Base-by-base conservation (phyloP, 805 yeast species). In the Novakomyces olei region DNA sequence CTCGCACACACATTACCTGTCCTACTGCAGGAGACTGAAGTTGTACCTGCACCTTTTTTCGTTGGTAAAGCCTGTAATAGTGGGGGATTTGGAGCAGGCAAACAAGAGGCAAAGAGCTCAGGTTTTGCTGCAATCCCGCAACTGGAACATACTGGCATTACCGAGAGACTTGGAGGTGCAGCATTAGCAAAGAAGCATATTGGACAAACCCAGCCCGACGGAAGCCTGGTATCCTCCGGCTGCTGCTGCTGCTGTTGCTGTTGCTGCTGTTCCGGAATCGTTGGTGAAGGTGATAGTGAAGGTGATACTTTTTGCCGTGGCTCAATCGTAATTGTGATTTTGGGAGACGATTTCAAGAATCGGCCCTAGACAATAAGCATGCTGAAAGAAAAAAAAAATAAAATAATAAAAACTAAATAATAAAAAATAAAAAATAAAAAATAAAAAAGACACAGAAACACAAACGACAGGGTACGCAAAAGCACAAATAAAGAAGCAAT, bases 271-370 rank as follows among this genome's bases (percentile, higher is more conserved):
- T 14, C 36, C 27, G 30, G 33, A 12, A 12, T 16, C 17, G 8
- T 19, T 19, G 10, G 8, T 6, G 14, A 33, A 26, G 15, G 37
- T 22, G n/a, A 26, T 27, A 8, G 33, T 5, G 10, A 20, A 12
- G 9, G 37, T 10, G 12, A 19, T 22, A 20, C 33, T 36, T 4
- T 35, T 18, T n/a, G n/a, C n/a, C n/a, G n/a, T n/a, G n/a, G n/a
- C n/a, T n/a, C n/a, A 10, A 39, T 19, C 23, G 24, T 32, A 6
- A 68, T 37, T 4, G 60, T 66, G n/a, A 83, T 59, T 43, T 81
- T 78, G 1, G 95, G 80, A 8, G 88, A 75, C 4, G 81, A 65
- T 39, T 72, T 67, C 31, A 85, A 49, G 44, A 83, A 78, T 12
- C 79, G 67, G 5, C 44, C 41, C 9, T 35, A 24, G 20, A 36